Conservation (phyloP, 345 rosid species). For the thale cress (Arabidopsis thaliana) region DNA sequence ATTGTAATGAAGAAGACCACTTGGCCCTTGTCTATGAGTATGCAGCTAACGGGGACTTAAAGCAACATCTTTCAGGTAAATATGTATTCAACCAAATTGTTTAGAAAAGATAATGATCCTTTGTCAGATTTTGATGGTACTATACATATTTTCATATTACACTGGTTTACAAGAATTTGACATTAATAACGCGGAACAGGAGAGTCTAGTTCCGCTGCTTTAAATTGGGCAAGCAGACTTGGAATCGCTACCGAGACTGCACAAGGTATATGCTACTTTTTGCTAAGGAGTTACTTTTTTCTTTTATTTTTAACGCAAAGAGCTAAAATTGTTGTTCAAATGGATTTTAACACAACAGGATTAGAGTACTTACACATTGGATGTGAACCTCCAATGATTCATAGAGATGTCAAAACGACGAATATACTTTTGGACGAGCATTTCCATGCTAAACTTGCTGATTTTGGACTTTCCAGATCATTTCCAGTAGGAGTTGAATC, state of each 20-base stretch:
- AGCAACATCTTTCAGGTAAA: conserved; percentile 32
- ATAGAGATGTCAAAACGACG: conserved; percentile 50
- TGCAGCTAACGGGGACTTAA: conserved; percentile 40
- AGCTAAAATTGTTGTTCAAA: no score
- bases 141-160: no score
- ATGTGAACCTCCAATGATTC: conserved; percentile 51
- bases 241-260: conserved; percentile 17
- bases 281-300: no score
- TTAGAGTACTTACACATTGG: conserved; percentile 52
- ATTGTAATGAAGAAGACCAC: conserved; percentile 40
- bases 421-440: conserved; percentile 51
- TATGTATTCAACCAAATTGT: neutral
- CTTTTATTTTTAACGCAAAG: no score
- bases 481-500: conserved; percentile 37
- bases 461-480: conserved; percentile 53
- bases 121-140: neutral
- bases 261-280: no score
- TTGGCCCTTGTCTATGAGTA: conserved; percentile 50
- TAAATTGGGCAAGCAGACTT: conserved; percentile 26
- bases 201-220: neutral
- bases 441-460: conserved; percentile 47
- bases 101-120: neutral
- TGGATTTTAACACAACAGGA: no score
- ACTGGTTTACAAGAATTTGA: no score
- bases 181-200: neutral